These are phyloP conservation scores for Symbiodinium pilosum DNA, from an alignment of 73 alveolate species.

Conservation along the genomic window DNA sequence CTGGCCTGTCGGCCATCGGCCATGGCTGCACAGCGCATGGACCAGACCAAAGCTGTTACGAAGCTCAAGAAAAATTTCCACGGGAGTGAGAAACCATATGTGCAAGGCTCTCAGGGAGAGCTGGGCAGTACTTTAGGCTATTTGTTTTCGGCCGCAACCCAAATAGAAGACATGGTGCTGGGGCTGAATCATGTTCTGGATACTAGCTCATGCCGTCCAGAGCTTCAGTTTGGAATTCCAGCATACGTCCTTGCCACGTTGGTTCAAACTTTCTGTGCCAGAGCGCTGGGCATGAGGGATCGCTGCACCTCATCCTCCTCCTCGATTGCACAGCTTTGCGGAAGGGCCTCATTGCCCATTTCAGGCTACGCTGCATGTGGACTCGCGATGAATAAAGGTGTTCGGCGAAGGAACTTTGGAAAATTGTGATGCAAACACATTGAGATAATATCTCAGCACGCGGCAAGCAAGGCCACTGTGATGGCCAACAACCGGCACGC, in stretches of 20 bases:
- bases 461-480: background rate
- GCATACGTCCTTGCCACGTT: background rate
- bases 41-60: no score
- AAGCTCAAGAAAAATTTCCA: no score
- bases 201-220: no score
- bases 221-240: background rate
- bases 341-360: background rate
- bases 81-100: no score
- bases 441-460: background rate
- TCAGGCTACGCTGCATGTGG: no score
- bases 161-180: no score
- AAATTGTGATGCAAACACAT: no score
- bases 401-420: background rate
- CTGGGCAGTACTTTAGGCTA: no score
- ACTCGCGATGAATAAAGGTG: no score
- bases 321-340: background rate
- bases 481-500: background rate
- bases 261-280: background rate
- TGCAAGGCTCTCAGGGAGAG: no score
- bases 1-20: constrained; percentile 8
- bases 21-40: background rate
- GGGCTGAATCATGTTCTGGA: no score
- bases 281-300: background rate
- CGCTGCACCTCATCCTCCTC: background rate
- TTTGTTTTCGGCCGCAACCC: no score